Conservation (phyloP, 2,329 filamentous ascomycete species). For the Colletotrichum navitas region DNA sequence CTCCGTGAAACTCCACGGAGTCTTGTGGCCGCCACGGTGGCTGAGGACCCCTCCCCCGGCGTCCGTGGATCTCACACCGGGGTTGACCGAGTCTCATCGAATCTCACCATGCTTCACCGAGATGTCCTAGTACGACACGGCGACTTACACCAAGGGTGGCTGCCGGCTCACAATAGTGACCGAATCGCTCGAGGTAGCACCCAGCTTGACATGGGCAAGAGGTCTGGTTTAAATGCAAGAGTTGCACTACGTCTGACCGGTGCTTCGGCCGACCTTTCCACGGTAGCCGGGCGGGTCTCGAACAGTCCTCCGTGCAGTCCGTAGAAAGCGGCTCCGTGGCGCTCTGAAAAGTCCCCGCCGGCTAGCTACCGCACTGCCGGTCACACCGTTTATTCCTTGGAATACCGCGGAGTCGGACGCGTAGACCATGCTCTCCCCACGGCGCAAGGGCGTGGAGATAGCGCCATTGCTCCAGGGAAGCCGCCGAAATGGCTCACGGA, state of each 20-base stretch:
- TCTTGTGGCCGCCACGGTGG: conserved; percentile 16
- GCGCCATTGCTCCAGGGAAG: background rate
- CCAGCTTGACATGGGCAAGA: too few species aligned
- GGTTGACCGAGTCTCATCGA: background rate
- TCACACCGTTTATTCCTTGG: background rate
- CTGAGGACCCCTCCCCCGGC: background rate
- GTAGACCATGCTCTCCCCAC: background rate
- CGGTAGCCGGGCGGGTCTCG: background rate
- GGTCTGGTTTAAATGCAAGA: too few species aligned
- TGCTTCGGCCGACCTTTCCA: background rate
- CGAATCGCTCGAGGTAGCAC: too few species aligned
- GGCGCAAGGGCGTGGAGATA: background rate
- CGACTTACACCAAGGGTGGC: too few species aligned
- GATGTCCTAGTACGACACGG: too few species aligned
- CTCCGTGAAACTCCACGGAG: conserved; percentile 33
- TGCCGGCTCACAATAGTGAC: too few species aligned
- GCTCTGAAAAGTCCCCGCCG: background rate
- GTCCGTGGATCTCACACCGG: conserved; percentile 3
- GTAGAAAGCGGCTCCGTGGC: background rate
- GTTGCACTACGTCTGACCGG: too few species aligned
- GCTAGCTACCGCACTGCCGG: background rate
- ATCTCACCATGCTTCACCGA: background rate
- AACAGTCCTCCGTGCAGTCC: background rate
- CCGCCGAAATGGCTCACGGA: background rate
- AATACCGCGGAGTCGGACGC: background rate